phyloP scores from a whole-genome alignment of 305 asterid species.

The Solanum hybrid region DNA sequence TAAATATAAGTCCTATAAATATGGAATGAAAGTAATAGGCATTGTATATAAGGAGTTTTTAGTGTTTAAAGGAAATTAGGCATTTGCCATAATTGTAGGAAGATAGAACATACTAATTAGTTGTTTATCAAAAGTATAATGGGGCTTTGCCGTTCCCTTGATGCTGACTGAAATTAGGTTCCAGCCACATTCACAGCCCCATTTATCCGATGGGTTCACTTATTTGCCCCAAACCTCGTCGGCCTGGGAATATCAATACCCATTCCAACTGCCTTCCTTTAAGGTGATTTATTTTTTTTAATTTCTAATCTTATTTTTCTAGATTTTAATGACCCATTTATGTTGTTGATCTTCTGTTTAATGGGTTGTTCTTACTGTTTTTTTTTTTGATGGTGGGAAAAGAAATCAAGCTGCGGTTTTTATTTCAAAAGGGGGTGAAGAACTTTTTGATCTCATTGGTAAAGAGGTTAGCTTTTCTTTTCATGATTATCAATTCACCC shows the following conservation, averaged over 20 bases:
- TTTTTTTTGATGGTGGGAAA: not conserved
- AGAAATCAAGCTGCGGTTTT: not conserved
- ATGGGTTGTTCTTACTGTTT: not conserved
- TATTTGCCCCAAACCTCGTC: conserved; percentile 40
- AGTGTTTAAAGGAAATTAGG: not conserved
- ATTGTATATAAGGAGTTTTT: not conserved
- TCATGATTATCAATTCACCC: not conserved
- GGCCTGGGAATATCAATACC: conserved; percentile 15
- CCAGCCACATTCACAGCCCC: not conserved
- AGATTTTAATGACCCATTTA: not conserved
- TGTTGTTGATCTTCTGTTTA: not conserved
- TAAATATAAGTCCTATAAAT: not conserved
- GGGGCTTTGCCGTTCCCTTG: not conserved
- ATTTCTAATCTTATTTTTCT: not conserved
- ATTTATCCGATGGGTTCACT: conserved; percentile 15
- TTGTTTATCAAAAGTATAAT: not conserved
- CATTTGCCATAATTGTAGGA: not conserved
- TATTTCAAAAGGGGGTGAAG: not conserved
- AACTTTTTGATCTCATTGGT: not conserved
- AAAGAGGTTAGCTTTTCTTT: not conserved
- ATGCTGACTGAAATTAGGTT: not conserved
- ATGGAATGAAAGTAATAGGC: not conserved
- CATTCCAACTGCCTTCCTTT: conserved; percentile 12
- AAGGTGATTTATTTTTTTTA: not conserved
- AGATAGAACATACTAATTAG: not conserved